Conservation (phyloP, 2,329 filamentous ascomycete species). For the Arthrobotrys entomopaga region DNA sequence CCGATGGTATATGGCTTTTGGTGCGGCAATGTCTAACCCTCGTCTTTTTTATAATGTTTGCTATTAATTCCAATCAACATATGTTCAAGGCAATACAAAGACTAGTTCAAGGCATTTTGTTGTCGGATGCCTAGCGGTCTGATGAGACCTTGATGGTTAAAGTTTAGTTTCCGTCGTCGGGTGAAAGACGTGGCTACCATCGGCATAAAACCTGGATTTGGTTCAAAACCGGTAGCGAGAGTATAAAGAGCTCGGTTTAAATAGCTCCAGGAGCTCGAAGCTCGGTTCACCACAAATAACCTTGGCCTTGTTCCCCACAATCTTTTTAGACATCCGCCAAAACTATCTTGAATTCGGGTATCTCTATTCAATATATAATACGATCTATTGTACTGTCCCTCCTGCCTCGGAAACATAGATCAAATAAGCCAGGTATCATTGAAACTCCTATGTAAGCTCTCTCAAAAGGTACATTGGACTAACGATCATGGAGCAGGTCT, state of each 20-base stretch:
- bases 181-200: slow-evolving; percentile 42
- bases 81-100: no score
- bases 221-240: slow-evolving; percentile 35
- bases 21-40: no score
- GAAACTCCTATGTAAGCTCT: no score
- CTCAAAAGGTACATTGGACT: no score
- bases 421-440: no score
- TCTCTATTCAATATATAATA: neutral
- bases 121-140: no score
- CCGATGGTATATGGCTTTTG: no score
- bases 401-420: neutral
- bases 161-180: slow-evolving; percentile 20
- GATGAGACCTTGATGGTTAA: no score
- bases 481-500: no score
- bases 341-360: slow-evolving; percentile 1
- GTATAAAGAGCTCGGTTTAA: slow-evolving; percentile 45
- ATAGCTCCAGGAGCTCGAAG: slow-evolving; percentile 30
- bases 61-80: no score
- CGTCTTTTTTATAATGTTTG: no score
- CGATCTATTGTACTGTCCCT: neutral
- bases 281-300: slow-evolving; percentile 13
- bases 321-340: neutral
- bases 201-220: slow-evolving; percentile 37
- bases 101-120: no score
- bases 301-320: slow-evolving; percentile 33